Evolutionary conservation across 2,329 filamentous ascomycete species (phyloP).

Genomic region (Diaporthe amygdali): DNA sequence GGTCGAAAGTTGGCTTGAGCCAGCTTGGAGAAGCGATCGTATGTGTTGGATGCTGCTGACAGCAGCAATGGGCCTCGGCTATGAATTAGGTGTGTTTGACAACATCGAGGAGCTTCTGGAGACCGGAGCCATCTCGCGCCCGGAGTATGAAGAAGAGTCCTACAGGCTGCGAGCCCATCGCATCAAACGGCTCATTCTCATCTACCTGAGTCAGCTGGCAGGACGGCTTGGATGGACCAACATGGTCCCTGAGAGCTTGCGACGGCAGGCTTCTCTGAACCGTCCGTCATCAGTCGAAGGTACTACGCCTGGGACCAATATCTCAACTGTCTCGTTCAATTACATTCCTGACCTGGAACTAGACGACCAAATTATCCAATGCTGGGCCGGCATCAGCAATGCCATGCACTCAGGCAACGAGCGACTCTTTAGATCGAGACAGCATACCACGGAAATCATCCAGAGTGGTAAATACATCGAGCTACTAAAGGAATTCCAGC

Average conservation of each 20-base stretch:
- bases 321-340: slow-evolving; percentile 64
- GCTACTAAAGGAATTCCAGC: slow-evolving; percentile 80
- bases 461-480: slow-evolving; percentile 84
- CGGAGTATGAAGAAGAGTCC: slow-evolving; percentile 74
- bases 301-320: slow-evolving; percentile 65
- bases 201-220: slow-evolving; percentile 93
- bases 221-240: slow-evolving; percentile 91
- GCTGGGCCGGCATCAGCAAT: slow-evolving; percentile 92
- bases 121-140: slow-evolving; percentile 62
- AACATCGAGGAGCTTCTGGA: slow-evolving; percentile 76
- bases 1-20: slow-evolving; percentile 95
- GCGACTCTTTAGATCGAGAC: slow-evolving; percentile 83
- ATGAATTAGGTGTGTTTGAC: slow-evolving; percentile 95
- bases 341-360: slow-evolving; percentile 71
- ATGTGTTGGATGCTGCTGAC: slow-evolving; percentile 99
- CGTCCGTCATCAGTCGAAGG: slow-evolving; percentile 57
- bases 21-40: slow-evolving; percentile 90
- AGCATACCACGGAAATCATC: slow-evolving; percentile 88
- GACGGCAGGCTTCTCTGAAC: slow-evolving; percentile 56
- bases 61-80: slow-evolving; percentile 86
- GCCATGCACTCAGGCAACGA: slow-evolving; percentile 92
- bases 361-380: slow-evolving; percentile 77
- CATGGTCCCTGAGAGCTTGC: slow-evolving; percentile 79
- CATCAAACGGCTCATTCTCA: slow-evolving; percentile 83
- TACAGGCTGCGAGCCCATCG: slow-evolving; percentile 80